A percentile compares a stretch with the other conserved stretches of the same genome.
These are phyloP conservation scores for Ophiostoma perfectum DNA, from an alignment of 2,329 filamentous ascomycete genomes.

Conservation along the genomic window DNA sequence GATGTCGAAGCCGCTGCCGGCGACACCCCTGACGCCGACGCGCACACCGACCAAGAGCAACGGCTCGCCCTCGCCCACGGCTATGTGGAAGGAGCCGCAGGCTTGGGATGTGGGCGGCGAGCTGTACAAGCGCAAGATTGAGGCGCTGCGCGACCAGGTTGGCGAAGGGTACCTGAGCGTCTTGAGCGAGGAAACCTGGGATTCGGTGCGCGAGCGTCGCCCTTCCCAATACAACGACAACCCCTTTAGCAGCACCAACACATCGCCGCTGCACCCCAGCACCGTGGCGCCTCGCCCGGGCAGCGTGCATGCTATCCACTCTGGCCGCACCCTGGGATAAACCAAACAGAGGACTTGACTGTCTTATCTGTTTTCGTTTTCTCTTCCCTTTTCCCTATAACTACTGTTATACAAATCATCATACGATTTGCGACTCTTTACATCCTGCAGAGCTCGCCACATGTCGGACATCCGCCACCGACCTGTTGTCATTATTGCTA, in stretches of 20 bases:
- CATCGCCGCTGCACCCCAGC: slow-evolving; percentile 37
- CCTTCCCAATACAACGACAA: slow-evolving; percentile 36
- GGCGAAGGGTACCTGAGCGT: slow-evolving; percentile 84
- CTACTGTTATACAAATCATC: not conserved
- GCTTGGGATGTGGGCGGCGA: slow-evolving; percentile 68
- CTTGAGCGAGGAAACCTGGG: slow-evolving; percentile 70
- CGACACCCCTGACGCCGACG: slow-evolving; percentile 13
- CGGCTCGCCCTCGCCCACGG: not conserved
- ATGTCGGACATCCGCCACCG: too few species aligned
- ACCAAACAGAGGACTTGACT: not conserved
- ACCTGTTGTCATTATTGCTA: too few species aligned
- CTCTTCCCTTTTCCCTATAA: too few species aligned
- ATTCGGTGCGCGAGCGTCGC: slow-evolving; percentile 37
- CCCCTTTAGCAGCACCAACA: slow-evolving; percentile 35
- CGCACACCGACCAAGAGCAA: slow-evolving; percentile 19
- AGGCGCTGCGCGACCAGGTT: slow-evolving; percentile 76
- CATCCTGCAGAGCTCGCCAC: not conserved
- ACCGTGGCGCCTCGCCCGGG: slow-evolving; percentile 36
- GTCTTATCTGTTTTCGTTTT: not conserved
- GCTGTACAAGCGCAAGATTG: slow-evolving; percentile 80
- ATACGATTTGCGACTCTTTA: not conserved
- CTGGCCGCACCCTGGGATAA: slow-evolving; percentile 47
- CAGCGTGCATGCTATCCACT: slow-evolving; percentile 47
- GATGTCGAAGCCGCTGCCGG: not conserved
- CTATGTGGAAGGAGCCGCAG: slow-evolving; percentile 39